Evolutionary conservation across 441 rosid genomes (phyloP).

Genomic region (Biscutella laevigata): DNA sequence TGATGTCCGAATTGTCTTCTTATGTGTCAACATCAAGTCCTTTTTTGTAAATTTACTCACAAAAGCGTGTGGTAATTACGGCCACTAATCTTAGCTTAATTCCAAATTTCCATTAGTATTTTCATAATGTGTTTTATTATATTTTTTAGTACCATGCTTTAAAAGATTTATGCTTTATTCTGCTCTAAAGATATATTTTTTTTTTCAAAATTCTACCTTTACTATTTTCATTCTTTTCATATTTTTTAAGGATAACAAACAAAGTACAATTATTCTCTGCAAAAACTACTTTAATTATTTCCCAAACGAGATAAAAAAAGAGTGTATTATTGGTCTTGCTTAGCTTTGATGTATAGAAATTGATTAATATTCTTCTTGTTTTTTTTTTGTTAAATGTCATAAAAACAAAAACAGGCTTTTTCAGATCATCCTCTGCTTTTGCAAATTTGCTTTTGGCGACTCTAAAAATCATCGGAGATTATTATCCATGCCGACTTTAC

Average conservation of each 20-base stretch:
- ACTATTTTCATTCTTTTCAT: conserved; percentile 11
- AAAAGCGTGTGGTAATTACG: neutral
- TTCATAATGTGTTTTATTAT: no score
- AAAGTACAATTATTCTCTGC: conserved; percentile 22
- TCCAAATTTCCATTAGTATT: no score
- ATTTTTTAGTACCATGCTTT: conserved; percentile 9
- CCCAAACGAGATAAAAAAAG: conserved; percentile 1
- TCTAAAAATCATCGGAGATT: conserved; percentile 67
- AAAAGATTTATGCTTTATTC: conserved; percentile 14
- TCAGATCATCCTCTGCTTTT: conserved; percentile 89
- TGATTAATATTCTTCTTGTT: conserved; percentile 17
- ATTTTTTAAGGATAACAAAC: neutral
- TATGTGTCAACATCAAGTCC: conserved; percentile 9
- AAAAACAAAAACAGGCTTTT: conserved; percentile 60
- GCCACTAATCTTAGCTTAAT: no score
- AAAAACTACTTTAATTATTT: neutral
- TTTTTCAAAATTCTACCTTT: neutral
- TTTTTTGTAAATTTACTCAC: neutral
- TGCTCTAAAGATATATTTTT: neutral
- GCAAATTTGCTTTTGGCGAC: conserved; percentile 62
- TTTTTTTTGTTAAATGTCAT: neutral
- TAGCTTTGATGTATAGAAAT: neutral
- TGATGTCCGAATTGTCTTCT: conserved; percentile 16
- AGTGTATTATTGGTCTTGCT: conserved; percentile 5
- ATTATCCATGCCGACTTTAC: conserved; percentile 77